Base-by-base conservation (phyloP, 305 asterid species). In the Fraxinus sp. region DNA sequence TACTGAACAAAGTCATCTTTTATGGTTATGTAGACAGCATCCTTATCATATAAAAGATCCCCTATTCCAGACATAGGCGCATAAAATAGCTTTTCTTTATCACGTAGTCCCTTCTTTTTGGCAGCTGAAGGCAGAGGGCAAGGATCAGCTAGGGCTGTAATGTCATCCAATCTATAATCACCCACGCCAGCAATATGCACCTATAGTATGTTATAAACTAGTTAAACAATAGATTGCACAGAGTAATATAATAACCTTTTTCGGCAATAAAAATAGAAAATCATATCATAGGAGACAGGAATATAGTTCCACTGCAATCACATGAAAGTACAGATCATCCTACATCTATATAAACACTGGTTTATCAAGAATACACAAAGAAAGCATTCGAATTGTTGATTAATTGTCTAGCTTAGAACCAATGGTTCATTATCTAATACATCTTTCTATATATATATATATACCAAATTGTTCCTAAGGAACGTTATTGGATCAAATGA, bases 21-120 rank as follows among this genome's bases (percentile, higher is more conserved):
- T 81, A 96, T 93, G 87, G 95, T 91, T 84, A 94, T 93, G 88
- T 96, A 96, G 84, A 94, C 98, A 85, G 98, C 99, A 87, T 96
- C 99, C 88, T 96, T 96, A 86, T 96, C 98, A 80, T 96, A 96
- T 46, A 96, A 92, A 66, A 96, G 97, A 86, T 96, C 99, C 76
- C 99, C 99, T 74, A 96, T 83, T 79, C 98, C 99, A 74, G 98
- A 96, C 98, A 96, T 91, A 49, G 99, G 99, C 30, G 98, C 99
- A 92, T 94, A 96, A 87, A 96, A 94, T 46, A 96, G 88, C 88
- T 93, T 96, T 84, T 96, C 99, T 85, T 94, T 96, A 91, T 96
- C 98, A 81, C 99, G 96, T 73, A 96, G 77, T 78, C 99, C 98
- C 89, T 96, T 96, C 92, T 94, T 96, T 88, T 94, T 96, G 86